Base-by-base conservation (phyloP, 441 rosid genomes). In the Erodium trifolium region DNA sequence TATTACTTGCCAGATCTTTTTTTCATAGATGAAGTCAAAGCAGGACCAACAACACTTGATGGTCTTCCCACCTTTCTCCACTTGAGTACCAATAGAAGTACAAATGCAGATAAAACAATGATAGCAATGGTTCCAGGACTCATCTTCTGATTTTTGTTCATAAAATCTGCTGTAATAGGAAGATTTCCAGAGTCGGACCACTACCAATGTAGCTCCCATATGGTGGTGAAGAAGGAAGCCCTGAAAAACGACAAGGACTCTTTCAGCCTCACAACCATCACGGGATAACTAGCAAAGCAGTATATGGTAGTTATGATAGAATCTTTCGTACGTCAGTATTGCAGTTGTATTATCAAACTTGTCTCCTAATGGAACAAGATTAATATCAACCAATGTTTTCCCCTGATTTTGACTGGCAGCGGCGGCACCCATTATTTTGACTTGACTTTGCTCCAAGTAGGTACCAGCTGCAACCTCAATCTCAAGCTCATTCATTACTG, bases 381-480 rank as follows among this genome's bases (percentile, higher is more conserved):
- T 86, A 75, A 94, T 74, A 77, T 92, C 97, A 23, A 94, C 97
- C 34, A 85, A 78, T 1, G 98, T 92, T 79, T 75, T 85, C 67
- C 88, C 98, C 74, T 92, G 98, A 76, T 94, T 83, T 80, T 85
- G 88, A 80, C 78, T 88, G 82, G 86, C 98, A 67, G 97, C 93
- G 76, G 80, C 87, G 5, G 96, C 99, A 72, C 97, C 99, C 98
- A 94, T 94, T 78, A 94, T 91, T 78, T 83, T 87, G 49, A 94
- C 99, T 80, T 94, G 99, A 79, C 98, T 92, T 78, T 90, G 97
- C 68, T 92, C 87, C 84, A 94, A 79, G 80, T 88, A 92, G 53
- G 90, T 85, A 72, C 97, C 97, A 45, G 88, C 83, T 39, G 99
- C 97, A 78, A 94, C 77, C 83, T 92, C 99, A 84, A 88, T 84